Base-by-base conservation (phyloP, 495 filamentous ascomycete genomes). In the Hypoxylon rickii region DNA sequence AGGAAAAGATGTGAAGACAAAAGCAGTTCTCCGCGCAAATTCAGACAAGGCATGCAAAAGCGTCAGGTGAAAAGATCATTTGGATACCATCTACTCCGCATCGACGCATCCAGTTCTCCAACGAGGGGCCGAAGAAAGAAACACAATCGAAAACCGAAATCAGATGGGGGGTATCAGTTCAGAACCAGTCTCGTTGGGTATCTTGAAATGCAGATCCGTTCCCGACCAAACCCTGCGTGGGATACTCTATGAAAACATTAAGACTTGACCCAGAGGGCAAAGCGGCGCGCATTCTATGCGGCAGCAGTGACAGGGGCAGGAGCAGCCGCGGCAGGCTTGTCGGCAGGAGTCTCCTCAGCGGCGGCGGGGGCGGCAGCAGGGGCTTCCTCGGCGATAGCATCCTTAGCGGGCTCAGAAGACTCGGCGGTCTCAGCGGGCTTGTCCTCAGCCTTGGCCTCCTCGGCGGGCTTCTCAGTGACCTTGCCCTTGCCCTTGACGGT, bases 131-230 rank as follows among this genome's bases (percentile, higher is more conserved):
- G n/a, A n/a, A 47, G 29, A 51, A 48, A 41, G 45, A 44, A 26
- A 49, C 39, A 32, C 20, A 42, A 55, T 42, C 58, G 45, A 58
- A 48, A 52, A 49, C 48, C 55, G 48, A 57, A 64, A 65, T 47
- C 51, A 72, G 61, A 67, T 65, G 58, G 60, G 73, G 71, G 71
- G 73, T 77, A 78, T 76, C 72, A 74, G 72, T 64, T 68, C 65
- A 70, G 67, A 72, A 75, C 69, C 73, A 77, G 71, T 77, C 73
- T 76, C 62, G 71, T 64, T 68, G 76, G 76, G 76, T 78, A 76
- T 78, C 76, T 77, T 72, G 72, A 79, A 78, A 79, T 78, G 76
- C 76, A 79, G 73, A 78, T 73, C 76, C 73, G 73, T 69, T 71
- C 73, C 73, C 71, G 70, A 71, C 72, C 73, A 72, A 72, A 71